These are phyloP conservation scores for Plasmodium adleri DNA, from an alignment of 169 alveolate genomes.

Conservation along the genomic window DNA sequence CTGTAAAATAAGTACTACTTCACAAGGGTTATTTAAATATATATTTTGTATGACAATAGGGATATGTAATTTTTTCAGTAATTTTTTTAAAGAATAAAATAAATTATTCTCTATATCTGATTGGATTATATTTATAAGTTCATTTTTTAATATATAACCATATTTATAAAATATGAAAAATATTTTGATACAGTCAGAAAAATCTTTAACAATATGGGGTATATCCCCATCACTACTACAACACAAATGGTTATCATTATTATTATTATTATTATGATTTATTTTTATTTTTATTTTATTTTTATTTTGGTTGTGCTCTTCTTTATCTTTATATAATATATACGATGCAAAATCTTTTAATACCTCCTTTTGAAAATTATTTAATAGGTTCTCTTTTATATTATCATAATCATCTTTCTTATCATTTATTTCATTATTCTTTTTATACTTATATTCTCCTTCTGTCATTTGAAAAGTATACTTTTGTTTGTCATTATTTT, in stretches of 20 bases:
- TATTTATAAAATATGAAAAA: constrained; percentile 65
- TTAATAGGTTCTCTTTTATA: neutral
- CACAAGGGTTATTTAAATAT: constrained; percentile 66
- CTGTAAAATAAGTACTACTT: constrained; percentile 71
- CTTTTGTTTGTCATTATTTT: neutral
- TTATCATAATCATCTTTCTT: neutral
- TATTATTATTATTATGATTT: no score
- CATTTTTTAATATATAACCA: constrained; percentile 41
- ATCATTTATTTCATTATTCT: neutral
- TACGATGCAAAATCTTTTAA: constrained; percentile 43
- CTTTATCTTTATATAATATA: constrained; percentile 42
- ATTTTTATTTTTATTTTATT: no score
- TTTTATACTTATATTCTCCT: no score
- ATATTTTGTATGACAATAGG: constrained; percentile 49
- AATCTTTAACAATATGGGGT: constrained; percentile 54
- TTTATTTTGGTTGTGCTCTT: neutral
- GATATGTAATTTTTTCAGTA: constrained; percentile 52
- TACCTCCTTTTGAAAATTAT: neutral
- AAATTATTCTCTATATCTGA: constrained; percentile 23
- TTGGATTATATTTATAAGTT: constrained; percentile 18
- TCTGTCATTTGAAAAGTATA: neutral
- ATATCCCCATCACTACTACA: neutral
- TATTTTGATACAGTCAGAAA: constrained; percentile 58
- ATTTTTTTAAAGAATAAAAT: constrained; percentile 30
- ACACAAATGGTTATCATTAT: no score